Evolutionary conservation across 768 basidiomycete species (phyloP).

Genomic region (Lentinula detonsa): DNA sequence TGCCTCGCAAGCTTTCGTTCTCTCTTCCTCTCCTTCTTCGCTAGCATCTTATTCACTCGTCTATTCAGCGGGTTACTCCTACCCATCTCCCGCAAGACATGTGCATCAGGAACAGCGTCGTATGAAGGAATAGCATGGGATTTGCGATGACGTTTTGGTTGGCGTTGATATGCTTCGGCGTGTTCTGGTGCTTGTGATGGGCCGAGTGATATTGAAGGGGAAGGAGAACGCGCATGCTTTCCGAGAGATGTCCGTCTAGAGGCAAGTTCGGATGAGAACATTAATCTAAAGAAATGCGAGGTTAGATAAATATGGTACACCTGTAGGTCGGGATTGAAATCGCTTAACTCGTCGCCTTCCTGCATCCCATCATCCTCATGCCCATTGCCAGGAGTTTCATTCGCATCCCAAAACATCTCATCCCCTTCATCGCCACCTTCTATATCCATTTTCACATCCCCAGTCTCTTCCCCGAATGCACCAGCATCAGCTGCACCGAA

Average conservation of each 20-base stretch:
- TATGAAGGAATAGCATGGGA: slow-evolving; percentile 49
- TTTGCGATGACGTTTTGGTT: slow-evolving; percentile 58
- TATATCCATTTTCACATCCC: slow-evolving; percentile 37
- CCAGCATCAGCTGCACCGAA: slow-evolving; percentile 78
- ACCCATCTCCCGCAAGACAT: slow-evolving; percentile 42
- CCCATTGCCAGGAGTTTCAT: slow-evolving; percentile 31
- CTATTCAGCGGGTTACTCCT: slow-evolving; percentile 55
- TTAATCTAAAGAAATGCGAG: neutral
- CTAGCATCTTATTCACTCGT: slow-evolving; percentile 54
- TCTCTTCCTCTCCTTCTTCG: slow-evolving; percentile 58
- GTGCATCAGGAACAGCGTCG: slow-evolving; percentile 41
- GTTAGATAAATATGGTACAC: neutral
- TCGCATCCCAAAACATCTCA: slow-evolving; percentile 37
- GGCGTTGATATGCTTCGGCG: slow-evolving; percentile 10
- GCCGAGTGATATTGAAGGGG: slow-evolving; percentile 10
- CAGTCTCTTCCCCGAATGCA: slow-evolving; percentile 52
- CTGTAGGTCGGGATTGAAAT: slow-evolving; percentile 10
- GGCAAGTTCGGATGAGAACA: neutral
- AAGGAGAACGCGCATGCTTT: slow-evolving; percentile 24
- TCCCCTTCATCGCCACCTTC: slow-evolving; percentile 30
- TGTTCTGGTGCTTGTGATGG: slow-evolving; percentile 7
- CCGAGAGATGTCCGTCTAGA: slow-evolving; percentile 19
- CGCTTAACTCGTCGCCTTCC: slow-evolving; percentile 18
- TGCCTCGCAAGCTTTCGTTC: slow-evolving; percentile 46
- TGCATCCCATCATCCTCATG: slow-evolving; percentile 29